A percentile compares a stretch with the other conserved stretches of the same genome.
Conservation (phyloP, 176 grass and related monocot species). For the Raddia distichophylla region DNA sequence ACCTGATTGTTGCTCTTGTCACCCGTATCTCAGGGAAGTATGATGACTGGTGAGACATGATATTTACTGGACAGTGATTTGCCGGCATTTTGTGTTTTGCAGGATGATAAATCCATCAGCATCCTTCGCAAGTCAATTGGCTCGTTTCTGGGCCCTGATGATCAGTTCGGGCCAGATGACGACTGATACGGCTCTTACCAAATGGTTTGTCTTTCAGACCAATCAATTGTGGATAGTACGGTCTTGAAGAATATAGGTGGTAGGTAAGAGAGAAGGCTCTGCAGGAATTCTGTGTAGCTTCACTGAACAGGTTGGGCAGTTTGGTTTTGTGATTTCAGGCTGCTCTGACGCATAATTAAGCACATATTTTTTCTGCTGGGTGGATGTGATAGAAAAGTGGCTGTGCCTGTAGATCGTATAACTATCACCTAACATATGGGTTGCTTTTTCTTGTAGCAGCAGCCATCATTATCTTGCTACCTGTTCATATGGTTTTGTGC, state of each 20-base stretch:
- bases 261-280: background rate
- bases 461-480: background rate
- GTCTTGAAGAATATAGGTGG: constrained; percentile 3
- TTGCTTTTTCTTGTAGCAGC: no score
- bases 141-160: constrained; percentile 79
- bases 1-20: background rate
- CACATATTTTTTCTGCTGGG: background rate
- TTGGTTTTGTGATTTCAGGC: background rate
- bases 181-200: constrained; percentile 41
- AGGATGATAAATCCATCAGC: constrained; percentile 90
- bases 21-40: background rate
- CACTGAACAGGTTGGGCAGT: background rate
- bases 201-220: constrained; percentile 5
- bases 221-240: constrained; percentile 30
- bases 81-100: constrained; percentile 33
- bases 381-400: background rate
- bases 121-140: constrained; percentile 83
- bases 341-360: background rate
- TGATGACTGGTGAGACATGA: background rate
- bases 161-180: constrained; percentile 76
- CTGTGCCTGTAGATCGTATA: background rate
- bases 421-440: background rate
- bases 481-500: background rate
- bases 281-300: constrained; percentile 16
- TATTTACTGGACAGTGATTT: background rate